phyloP scores from a whole-genome alignment of 805 yeast genomes.

The Zygosaccharomyces pseudorouxii region DNA sequence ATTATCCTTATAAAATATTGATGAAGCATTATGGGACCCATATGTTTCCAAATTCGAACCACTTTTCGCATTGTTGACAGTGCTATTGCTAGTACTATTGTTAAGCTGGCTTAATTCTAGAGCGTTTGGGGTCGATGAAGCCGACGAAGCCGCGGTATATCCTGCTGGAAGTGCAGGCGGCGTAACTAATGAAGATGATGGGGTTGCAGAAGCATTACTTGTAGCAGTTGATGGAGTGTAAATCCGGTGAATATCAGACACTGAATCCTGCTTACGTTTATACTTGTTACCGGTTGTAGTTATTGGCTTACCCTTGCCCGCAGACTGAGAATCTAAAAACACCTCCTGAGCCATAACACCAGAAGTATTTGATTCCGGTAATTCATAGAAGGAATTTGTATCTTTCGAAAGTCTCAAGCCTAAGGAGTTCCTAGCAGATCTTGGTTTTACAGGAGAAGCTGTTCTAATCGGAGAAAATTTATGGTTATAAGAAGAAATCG shows the following conservation, averaged over 20 bases:
- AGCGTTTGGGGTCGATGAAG: constrained; percentile 24
- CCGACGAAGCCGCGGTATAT: constrained; percentile 16
- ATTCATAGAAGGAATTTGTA: constrained; percentile 20
- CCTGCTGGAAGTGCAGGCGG: constrained; percentile 17
- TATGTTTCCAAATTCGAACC: constrained; percentile 1
- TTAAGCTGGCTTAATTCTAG: constrained; percentile 13
- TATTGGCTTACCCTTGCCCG: constrained; percentile 7
- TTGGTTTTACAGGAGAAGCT: constrained; percentile 31
- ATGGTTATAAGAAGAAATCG: constrained; percentile 24
- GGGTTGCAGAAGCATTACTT: constrained; percentile 12
- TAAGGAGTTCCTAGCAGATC: constrained; percentile 28
- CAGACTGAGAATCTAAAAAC: constrained; percentile 25
- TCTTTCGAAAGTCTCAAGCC: constrained; percentile 29
- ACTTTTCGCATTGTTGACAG: constrained; percentile 1
- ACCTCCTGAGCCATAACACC: constrained; percentile 15
- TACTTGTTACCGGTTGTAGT: constrained; percentile 15
- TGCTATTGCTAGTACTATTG: constrained; percentile 4
- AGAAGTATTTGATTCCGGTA: constrained; percentile 11
- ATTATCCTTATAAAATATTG: constrained; percentile 10
- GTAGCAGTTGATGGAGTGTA: constrained; percentile 12
- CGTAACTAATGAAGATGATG: constrained; percentile 16
- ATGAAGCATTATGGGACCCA: constrained; percentile 7
- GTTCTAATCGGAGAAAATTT: constrained; percentile 31
- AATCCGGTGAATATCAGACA: constrained; percentile 23
- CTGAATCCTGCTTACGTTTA: constrained; percentile 32